Conservation (phyloP, 768 basidiomycete genomes). For the Nidularia pulvinata region DNA sequence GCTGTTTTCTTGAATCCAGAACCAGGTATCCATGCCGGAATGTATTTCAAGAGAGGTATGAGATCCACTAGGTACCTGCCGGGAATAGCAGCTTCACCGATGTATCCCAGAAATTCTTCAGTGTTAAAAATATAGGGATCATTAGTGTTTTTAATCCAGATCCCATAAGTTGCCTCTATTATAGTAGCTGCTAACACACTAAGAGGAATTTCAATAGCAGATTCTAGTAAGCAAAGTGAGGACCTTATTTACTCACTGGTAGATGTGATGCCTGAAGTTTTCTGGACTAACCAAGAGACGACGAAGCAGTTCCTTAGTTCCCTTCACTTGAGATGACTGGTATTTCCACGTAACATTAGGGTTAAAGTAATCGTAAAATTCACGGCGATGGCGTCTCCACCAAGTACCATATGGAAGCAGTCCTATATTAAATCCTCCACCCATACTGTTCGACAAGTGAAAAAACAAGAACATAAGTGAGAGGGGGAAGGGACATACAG, state of each 20-base stretch:
- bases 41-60: too few species aligned
- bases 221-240: background rate
- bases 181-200: too few species aligned
- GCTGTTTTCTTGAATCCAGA: too few species aligned
- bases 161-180: too few species aligned
- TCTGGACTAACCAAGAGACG: constrained; percentile 35
- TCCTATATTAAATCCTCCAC: constrained; percentile 38
- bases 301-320: constrained; percentile 39
- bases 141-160: too few species aligned
- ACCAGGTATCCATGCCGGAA: too few species aligned
- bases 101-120: too few species aligned
- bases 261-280: constrained; percentile 12
- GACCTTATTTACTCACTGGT: constrained; percentile 8
- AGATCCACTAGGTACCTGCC: too few species aligned
- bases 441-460: constrained; percentile 7
- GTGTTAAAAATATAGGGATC: too few species aligned
- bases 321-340: constrained; percentile 42
- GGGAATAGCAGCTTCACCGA: too few species aligned
- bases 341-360: constrained; percentile 34
- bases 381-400: constrained; percentile 47
- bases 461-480: too few species aligned
- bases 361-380: constrained; percentile 50
- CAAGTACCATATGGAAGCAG: constrained; percentile 36
- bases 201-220: too few species aligned
- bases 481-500: constrained; percentile 24